Percentiles rank a stretch among this genome's conserved stretches.
Conservation (phyloP, 768 basidiomycete species). For the Pulveroboletus ravenelii region DNA sequence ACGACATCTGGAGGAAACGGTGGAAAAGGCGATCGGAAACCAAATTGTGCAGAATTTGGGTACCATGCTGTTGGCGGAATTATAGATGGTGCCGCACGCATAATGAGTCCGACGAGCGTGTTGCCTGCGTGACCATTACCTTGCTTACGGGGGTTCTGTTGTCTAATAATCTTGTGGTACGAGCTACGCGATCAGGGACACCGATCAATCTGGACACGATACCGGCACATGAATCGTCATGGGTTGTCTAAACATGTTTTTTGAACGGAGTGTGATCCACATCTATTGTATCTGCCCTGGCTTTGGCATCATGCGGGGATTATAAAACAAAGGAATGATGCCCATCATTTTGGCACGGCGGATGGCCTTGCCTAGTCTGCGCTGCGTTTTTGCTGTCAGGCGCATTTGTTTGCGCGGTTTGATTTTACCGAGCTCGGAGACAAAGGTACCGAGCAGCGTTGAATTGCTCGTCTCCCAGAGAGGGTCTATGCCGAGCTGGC, state of each 20-base stretch:
- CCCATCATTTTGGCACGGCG: constrained; percentile 91
- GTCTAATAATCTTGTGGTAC: neutral
- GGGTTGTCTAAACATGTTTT: too few relatives aligned
- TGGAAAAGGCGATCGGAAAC: constrained; percentile 97
- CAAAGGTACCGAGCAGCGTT: constrained; percentile 48
- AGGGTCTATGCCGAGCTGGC: constrained; percentile 70
- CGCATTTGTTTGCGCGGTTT: constrained; percentile 60
- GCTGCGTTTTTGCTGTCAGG: constrained; percentile 75
- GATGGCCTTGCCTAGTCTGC: constrained; percentile 77
- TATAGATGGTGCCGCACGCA: constrained; percentile 40
- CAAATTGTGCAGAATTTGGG: constrained; percentile 95
- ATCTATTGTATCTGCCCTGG: constrained; percentile 7
- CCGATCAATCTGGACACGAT: neutral
- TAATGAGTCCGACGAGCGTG: neutral
- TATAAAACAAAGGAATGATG: constrained; percentile 53
- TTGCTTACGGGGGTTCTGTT: neutral
- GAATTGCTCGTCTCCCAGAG: constrained; percentile 63
- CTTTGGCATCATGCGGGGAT: constrained; percentile 24
- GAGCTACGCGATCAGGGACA: constrained; percentile 9
- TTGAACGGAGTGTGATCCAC: neutral
- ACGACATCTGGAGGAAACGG: constrained; percentile 94
- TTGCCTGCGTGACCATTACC: constrained; percentile 1
- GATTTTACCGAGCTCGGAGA: constrained; percentile 81
- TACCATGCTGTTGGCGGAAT: constrained; percentile 90
- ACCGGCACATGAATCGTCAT: neutral